Conservation (phyloP, 805 yeast species). For the Scheffersomyces lignosus region DNA sequence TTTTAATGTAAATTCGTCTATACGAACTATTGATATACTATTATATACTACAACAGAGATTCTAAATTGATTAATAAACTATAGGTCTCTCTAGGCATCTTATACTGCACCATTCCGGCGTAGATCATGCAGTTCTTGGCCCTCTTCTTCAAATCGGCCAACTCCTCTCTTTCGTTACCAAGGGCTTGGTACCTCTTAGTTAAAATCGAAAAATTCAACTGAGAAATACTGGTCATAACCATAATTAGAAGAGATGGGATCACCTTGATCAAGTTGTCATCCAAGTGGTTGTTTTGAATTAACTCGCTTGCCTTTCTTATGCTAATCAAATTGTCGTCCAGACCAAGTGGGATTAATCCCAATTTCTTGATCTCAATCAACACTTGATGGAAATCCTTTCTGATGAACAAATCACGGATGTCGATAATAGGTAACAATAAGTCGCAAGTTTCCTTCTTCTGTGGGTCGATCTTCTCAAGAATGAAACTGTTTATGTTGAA, state of each 20-base stretch:
- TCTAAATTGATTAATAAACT: slow-evolving; percentile 68
- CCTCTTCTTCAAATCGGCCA: slow-evolving; percentile 51
- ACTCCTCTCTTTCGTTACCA: slow-evolving; percentile 51
- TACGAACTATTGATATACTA: too few species aligned
- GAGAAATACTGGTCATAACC: slow-evolving; percentile 75
- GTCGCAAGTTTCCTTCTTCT: slow-evolving; percentile 64
- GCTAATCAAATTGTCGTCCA: slow-evolving; percentile 49
- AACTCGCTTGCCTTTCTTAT: slow-evolving; percentile 67
- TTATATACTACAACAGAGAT: slow-evolving; percentile 36
- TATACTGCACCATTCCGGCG: slow-evolving; percentile 92
- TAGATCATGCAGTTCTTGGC: slow-evolving; percentile 90
- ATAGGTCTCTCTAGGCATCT: slow-evolving; percentile 86
- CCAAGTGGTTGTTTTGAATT: slow-evolving; percentile 56
- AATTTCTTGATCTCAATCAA: slow-evolving; percentile 56
- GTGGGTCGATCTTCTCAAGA: slow-evolving; percentile 51
- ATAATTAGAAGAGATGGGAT: slow-evolving; percentile 79
- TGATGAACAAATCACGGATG: slow-evolving; percentile 60
- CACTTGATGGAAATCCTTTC: slow-evolving; percentile 58
- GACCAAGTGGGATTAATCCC: slow-evolving; percentile 62
- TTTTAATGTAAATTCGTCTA: too few species aligned
- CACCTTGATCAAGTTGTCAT: slow-evolving; percentile 73
- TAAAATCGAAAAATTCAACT: slow-evolving; percentile 48
- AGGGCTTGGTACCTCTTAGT: slow-evolving; percentile 44
- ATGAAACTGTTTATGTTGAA: slow-evolving; percentile 61
- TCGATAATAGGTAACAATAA: slow-evolving; percentile 64